Conservation (phyloP, 345 rosid species). For the Citrus mangshanensis region DNA sequence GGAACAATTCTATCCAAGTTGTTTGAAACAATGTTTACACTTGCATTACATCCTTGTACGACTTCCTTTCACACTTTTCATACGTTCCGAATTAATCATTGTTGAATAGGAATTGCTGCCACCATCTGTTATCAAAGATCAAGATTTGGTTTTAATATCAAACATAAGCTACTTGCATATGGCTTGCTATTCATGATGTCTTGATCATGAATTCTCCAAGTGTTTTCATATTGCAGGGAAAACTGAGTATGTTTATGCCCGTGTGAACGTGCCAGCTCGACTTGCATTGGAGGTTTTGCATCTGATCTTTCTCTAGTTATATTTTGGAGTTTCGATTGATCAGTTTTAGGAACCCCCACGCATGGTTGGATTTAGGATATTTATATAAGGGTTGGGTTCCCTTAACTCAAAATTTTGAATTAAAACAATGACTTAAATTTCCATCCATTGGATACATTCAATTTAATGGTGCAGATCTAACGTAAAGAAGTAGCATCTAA, state of each 20-base stretch:
- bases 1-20: not conserved
- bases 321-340: not conserved
- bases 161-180: constrained; percentile 3
- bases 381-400: not conserved
- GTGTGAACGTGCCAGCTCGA: constrained; percentile 65
- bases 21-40: not conserved
- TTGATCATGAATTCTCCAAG: not conserved
- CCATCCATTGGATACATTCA: too few species aligned
- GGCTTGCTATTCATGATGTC: not conserved
- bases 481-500: not conserved
- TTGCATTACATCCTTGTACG: not conserved
- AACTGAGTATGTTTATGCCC: constrained; percentile 73
- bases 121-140: not conserved
- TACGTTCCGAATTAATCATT: not conserved
- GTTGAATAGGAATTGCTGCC: not conserved
- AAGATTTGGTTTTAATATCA: not conserved
- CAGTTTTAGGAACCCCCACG: not conserved
- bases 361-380: not conserved
- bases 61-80: not conserved
- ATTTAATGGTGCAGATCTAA: not conserved
- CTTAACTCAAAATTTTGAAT: not conserved
- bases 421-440: not conserved
- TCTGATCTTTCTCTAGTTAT: constrained; percentile 18
- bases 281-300: constrained; percentile 68
- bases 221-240: constrained; percentile 54